Evolutionary conservation across 2,329 filamentous ascomycete genomes (phyloP), one percentile per base, ranked within the genome.

Genomic region (Aureobasidium sp.): DNA sequence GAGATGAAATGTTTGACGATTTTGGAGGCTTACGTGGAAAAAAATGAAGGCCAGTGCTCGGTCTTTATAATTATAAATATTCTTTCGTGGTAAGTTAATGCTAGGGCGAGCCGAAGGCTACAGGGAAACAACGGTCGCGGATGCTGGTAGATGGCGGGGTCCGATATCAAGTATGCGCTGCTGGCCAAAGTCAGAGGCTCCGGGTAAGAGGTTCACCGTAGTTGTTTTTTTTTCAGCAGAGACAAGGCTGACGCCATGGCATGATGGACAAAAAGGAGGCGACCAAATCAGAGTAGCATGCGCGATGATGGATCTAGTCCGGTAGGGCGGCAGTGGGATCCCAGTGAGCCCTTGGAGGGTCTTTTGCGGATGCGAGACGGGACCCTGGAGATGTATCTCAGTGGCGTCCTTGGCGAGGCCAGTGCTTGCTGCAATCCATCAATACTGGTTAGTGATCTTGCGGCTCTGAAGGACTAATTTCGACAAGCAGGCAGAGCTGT

Each of bases 21-120:
- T 6, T 27, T 35, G 40, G 8, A 33, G 45, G 33, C 47, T 27
- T 44, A 52, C 47, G 29, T 12, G 35, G 19, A 11, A 24, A 12
- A 60, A 45, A 44, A n/a, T 47, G 27, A 9, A 35, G 44, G 48
- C 19, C 22, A 47, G 58, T 53, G 58, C 48, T 61, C 47, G 49
- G 58, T 61, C 37, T 61, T 61, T 52, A 49, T 49, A 50, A 60
- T 54, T 54, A 56, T 52, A 60, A 40, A 42, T 53, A 52, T 37
- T 48, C 40, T 52, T 45, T 39, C 45, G 17, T 49, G 44, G 42
- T 45, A 45, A 40, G 44, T 45, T 59, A 33, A 27, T 59, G 15
- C 40, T 44, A 59, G 56, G 56, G 56, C 44, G 56, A 59, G 33
- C 42, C 56, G 56, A 48, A 58, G 24, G 40, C 54, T 54, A 35